Percentiles rank a stretch among this genome's conserved stretches.
Conservation (phyloP, 495 filamentous ascomycete species). For the Letharia lupina region DNA sequence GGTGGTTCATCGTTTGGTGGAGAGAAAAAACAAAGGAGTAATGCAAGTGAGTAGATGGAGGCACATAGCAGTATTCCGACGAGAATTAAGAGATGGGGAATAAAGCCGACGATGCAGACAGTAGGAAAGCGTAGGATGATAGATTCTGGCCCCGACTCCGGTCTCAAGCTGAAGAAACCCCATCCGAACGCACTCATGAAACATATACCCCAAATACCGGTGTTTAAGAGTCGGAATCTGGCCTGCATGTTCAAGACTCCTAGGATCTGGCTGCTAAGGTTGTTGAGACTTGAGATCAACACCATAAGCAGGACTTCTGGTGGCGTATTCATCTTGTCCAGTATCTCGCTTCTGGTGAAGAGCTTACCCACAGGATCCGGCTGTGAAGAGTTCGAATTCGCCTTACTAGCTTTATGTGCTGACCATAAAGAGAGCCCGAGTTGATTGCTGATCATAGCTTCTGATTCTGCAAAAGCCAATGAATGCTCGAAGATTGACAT, state of each 20-base stretch:
- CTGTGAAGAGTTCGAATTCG: slow-evolving; percentile 23
- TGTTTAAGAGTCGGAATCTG: slow-evolving; percentile 70
- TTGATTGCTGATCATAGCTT: slow-evolving; percentile 69
- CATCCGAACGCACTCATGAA: slow-evolving; percentile 76
- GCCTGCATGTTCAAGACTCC: slow-evolving; percentile 72
- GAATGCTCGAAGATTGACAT: slow-evolving; percentile 98
- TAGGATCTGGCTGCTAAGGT: slow-evolving; percentile 74
- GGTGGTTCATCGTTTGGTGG: slow-evolving; percentile 39
- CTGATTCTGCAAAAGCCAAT: slow-evolving; percentile 90
- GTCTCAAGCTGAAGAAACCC: slow-evolving; percentile 54
- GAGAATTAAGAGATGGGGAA: slow-evolving; percentile 81
- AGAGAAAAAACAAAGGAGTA: slow-evolving; percentile 67
- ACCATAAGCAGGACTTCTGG: slow-evolving; percentile 82
- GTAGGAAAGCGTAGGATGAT: slow-evolving; percentile 75
- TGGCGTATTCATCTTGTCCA: slow-evolving; percentile 65
- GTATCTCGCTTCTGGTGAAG: slow-evolving; percentile 26
- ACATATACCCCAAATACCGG: slow-evolving; percentile 77
- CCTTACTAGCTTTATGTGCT: slow-evolving; percentile 30
- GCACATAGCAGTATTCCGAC: slow-evolving; percentile 66
- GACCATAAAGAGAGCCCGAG: slow-evolving; percentile 63
- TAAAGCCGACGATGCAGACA: slow-evolving; percentile 88
- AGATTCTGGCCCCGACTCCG: slow-evolving; percentile 21
- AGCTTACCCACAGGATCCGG: slow-evolving; percentile 15
- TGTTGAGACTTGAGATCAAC: slow-evolving; percentile 80
- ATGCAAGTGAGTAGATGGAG: slow-evolving; percentile 65